Conservation (phyloP, 2,329 filamentous ascomycete genomes). For the Aspergillus jensenii region DNA sequence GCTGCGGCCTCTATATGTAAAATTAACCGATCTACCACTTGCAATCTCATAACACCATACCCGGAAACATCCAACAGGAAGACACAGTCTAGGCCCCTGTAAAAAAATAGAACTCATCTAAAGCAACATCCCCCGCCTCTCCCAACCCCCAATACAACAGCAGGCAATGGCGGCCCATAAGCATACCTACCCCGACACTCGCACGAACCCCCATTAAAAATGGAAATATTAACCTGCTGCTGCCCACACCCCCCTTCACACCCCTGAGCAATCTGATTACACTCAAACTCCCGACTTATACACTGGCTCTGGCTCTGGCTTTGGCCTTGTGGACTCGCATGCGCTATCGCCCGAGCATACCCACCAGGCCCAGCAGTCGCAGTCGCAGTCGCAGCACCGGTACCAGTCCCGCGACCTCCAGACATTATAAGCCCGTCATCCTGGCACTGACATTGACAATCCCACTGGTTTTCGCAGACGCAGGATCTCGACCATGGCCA, state of each 20-base stretch:
- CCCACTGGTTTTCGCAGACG: neutral
- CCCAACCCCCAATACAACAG: conserved; percentile 7
- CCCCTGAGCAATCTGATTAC: neutral
- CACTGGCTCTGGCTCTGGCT: neutral
- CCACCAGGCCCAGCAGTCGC: neutral
- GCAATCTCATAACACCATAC: too few species aligned
- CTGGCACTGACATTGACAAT: neutral
- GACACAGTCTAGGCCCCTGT: too few species aligned
- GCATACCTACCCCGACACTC: neutral
- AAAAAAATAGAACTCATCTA: neutral
- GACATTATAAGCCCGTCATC: neutral
- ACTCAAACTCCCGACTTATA: too few species aligned
- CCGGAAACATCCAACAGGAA: too few species aligned
- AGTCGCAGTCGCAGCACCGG: neutral
- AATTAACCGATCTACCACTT: too few species aligned
- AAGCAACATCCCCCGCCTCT: neutral
- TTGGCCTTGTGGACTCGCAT: neutral
- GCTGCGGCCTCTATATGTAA: too few species aligned
- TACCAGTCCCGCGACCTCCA: neutral
- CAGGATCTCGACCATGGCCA: neutral
- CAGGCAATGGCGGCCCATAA: conserved; percentile 17
- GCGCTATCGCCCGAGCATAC: conserved; percentile 4
- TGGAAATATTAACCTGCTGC: conserved; percentile 3
- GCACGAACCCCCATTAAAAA: neutral
- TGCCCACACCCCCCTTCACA: neutral